Conservation (phyloP, 1,284 basidiomycete genomes). For the Pisolithus thermaeus region DNA sequence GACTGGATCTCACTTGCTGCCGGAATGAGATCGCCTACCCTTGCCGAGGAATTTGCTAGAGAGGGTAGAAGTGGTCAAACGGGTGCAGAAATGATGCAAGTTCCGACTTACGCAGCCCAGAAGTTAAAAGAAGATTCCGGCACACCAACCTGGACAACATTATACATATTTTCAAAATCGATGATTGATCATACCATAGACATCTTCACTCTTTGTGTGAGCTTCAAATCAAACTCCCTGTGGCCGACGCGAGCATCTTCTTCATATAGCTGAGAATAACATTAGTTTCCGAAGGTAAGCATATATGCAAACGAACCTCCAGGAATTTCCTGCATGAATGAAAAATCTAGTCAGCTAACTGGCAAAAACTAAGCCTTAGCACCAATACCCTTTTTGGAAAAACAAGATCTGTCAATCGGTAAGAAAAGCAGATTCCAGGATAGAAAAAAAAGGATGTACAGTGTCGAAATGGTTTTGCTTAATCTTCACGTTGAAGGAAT, state of each 20-base stretch:
- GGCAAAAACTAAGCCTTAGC: background rate
- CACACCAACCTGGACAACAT: constrained; percentile 72
- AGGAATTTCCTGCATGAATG: constrained; percentile 52
- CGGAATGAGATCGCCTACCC: constrained; percentile 36
- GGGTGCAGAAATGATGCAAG: background rate
- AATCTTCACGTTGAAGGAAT: constrained; percentile 43
- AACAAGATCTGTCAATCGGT: constrained; percentile 66
- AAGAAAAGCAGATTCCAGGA: constrained; percentile 1
- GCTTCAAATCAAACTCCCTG: constrained; percentile 88
- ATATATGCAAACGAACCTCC: constrained; percentile 38
- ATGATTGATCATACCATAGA: constrained; percentile 68
- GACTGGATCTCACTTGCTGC: background rate
- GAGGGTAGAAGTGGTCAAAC: constrained; percentile 1
- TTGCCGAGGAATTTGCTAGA: constrained; percentile 73
- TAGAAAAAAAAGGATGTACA: constrained; percentile 31
- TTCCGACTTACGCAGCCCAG: constrained; percentile 72
- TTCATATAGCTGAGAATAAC: constrained; percentile 71
- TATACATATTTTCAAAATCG: constrained; percentile 3
- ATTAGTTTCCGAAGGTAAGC: background rate
- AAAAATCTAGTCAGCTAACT: constrained; percentile 1
- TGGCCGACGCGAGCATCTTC: constrained; percentile 90
- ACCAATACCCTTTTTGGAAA: constrained; percentile 89
- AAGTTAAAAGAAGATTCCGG: constrained; percentile 93
- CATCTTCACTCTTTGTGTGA: constrained; percentile 95
- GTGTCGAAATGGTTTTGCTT: constrained; percentile 95